phyloP scores from a whole-genome alignment of 225 moss, liverwort and hornwort genomes.

The Anthoceros angustus region DNA sequence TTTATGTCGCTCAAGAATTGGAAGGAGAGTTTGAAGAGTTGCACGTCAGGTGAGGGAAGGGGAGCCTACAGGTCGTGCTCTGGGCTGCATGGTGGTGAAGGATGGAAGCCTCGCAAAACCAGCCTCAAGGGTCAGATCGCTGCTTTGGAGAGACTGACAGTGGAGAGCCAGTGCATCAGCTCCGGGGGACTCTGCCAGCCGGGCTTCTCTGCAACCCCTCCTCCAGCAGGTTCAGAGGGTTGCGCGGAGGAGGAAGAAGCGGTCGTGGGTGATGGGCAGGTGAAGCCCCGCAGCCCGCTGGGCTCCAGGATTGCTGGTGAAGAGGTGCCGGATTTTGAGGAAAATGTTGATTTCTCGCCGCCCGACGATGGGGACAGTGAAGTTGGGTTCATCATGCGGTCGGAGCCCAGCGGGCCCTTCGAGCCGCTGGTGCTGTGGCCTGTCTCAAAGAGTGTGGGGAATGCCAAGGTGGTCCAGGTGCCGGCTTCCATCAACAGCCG shows the following conservation, averaged over 20 bases:
- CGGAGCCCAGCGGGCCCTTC: slow-evolving; percentile 35
- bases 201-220: too few species aligned
- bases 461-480: slow-evolving; percentile 36
- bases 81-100: neutral
- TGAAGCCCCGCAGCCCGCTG: neutral
- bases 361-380: slow-evolving; percentile 23
- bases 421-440: slow-evolving; percentile 70
- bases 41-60: neutral
- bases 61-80: neutral
- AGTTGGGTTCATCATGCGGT: slow-evolving; percentile 44
- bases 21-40: neutral
- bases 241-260: neutral
- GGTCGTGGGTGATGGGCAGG: neutral
- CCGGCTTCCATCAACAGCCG: slow-evolving; percentile 70
- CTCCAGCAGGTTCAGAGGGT: too few species aligned
- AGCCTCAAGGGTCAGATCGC: neutral
- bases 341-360: neutral
- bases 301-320: neutral
- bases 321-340: neutral
- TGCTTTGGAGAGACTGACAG: neutral
- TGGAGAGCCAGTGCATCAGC: neutral
- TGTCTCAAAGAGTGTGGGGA: slow-evolving; percentile 22
- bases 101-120: slow-evolving; percentile 1
- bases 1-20: neutral
- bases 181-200: too few species aligned